These are phyloP conservation scores for Stipa capillata DNA, from an alignment of 176 grass and related monocot genomes.

Conservation along the genomic window DNA sequence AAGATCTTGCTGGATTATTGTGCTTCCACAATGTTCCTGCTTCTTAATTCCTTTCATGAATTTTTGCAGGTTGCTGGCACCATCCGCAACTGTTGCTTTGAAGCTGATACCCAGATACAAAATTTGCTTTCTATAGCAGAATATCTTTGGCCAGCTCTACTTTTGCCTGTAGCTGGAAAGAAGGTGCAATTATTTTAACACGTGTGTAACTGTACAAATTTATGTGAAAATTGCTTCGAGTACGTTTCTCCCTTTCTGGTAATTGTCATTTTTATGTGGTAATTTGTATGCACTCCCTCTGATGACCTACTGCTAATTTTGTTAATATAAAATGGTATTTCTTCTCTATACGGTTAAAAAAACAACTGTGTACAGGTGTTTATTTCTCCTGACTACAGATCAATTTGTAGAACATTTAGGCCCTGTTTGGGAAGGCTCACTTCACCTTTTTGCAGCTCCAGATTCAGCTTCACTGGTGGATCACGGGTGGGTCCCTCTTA, in stretches of 20 bases:
- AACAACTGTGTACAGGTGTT: no score
- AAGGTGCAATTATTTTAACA: conserved; percentile 44
- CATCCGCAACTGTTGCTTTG: conserved; percentile 94
- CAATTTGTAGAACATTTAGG: background rate
- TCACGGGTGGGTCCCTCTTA: no score
- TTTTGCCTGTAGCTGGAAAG: conserved; percentile 86
- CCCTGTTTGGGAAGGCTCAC: background rate
- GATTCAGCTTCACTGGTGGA: background rate
- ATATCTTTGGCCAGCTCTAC: conserved; percentile 92
- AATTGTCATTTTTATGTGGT: background rate
- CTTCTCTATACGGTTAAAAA: no score
- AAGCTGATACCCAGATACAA: conserved; percentile 86
- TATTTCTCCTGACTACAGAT: background rate
- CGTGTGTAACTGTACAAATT: background rate
- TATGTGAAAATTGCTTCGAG: background rate
- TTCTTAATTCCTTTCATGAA: background rate
- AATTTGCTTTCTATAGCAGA: conserved; percentile 80
- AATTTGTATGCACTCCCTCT: background rate
- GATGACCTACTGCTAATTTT: background rate
- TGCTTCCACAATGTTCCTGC: background rate
- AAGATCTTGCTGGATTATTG: background rate
- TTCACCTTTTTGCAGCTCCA: no score
- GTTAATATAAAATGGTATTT: no score
- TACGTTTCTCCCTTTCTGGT: background rate
- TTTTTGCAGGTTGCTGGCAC: conserved; percentile 71